These are phyloP conservation scores for Penicillium dipodomyicola DNA, from an alignment of 495 filamentous ascomycete species.

Conservation along the genomic window DNA sequence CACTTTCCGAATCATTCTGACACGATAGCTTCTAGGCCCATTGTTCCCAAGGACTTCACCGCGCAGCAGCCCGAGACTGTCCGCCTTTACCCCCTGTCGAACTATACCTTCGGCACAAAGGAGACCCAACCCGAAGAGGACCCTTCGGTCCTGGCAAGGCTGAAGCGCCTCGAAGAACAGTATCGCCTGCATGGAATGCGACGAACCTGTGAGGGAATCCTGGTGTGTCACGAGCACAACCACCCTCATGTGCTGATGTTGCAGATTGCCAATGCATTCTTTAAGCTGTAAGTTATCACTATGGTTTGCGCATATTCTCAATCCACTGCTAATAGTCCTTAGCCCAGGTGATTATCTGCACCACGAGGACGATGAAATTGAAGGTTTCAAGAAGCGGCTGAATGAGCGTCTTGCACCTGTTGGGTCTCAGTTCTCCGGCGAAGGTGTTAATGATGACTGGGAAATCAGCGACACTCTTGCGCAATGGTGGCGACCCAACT, in stretches of 20 bases:
- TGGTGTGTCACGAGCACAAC: constrained; percentile 98
- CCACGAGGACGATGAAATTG: constrained; percentile 83
- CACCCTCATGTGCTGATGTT: constrained; percentile 98
- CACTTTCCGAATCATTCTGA: neutral
- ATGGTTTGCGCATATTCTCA: neutral
- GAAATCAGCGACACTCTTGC: constrained; percentile 90
- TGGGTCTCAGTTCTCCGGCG: constrained; percentile 79
- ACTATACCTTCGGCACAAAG: constrained; percentile 98
- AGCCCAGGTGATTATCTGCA: constrained; percentile 94
- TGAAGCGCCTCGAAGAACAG: constrained; percentile 91
- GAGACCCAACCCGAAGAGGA: constrained; percentile 98
- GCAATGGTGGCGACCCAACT: constrained; percentile 98
- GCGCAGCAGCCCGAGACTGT: constrained; percentile 87
- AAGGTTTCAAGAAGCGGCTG: constrained; percentile 87
- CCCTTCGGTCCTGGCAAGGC: constrained; percentile 85
- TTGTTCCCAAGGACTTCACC: constrained; percentile 78
- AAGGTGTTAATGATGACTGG: constrained; percentile 88
- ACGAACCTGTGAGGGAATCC: constrained; percentile 90
- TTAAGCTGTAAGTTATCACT: constrained; percentile 68
- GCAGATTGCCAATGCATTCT: constrained; percentile 98
- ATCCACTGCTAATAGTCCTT: constrained; percentile 1
- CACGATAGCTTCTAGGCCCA: constrained; percentile 52
- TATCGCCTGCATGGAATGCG: constrained; percentile 92
- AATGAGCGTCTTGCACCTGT: constrained; percentile 92
- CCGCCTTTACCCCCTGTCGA: constrained; percentile 90